Evolutionary conservation across 805 yeast genomes (phyloP), one percentile per base, ranked within the genome.

Genomic region (Kuraishia molischiana): DNA sequence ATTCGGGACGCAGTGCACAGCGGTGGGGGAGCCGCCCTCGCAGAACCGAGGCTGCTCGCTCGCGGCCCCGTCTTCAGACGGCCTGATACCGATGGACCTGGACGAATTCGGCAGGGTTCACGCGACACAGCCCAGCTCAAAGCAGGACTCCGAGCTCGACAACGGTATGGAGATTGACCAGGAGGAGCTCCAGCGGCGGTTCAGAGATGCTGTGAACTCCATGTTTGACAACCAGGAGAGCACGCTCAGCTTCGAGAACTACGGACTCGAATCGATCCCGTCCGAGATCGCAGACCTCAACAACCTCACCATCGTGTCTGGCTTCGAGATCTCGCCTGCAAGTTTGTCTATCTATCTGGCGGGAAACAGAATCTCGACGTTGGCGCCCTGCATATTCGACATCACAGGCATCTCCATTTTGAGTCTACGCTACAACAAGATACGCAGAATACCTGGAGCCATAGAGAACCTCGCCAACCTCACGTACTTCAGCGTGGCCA

Each of bases 251-350:
- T 47, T 77, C 20, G 80, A 75, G 37, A 54, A 64, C 13, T 49
- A 74, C 53, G 66, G 62, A 0, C 53, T 77, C 29, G 59, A 56
- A 9, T 66, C 66, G 4, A 51, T 77, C 3, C 83, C 85, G 1
- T 75, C 72, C 37, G 79, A 75, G 44, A 62, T 77, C 21, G 67
- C 66, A 36, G 85, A 77, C 49, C 56, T 77, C 44, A 66, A 72
- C 46, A 65, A 75, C 38, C 52, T 75, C 46, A 77, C 75, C n/a
- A 51, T 69, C 5, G 64, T 67, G 39, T 66, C 64, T 43, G 59
- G 55, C 4, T 42, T 47, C 1, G 44, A 46, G 8, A 50, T 65
- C 4, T 49, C 50, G n/a, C 49, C 52, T 19, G 67, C 71, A 1
- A 37, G 46, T 5, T 44, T 66, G 30, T 76, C 77, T 41, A 55